phyloP scores from a whole-genome alignment of 768 basidiomycete species.

The Collybia sp. region DNA sequence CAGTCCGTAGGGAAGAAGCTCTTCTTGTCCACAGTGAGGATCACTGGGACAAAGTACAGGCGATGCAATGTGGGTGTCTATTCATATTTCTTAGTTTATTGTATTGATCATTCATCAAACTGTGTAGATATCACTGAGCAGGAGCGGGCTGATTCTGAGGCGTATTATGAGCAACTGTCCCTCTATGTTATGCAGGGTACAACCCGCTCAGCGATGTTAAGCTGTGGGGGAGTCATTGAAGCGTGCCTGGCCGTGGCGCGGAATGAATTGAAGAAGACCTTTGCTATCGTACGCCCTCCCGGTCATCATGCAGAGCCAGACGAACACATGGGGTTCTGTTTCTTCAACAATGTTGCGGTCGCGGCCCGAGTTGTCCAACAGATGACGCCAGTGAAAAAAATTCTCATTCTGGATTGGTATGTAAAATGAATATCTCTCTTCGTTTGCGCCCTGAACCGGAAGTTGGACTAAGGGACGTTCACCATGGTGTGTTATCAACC shows the following conservation, averaged over 20 bases:
- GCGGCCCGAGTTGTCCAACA: slow-evolving; percentile 81
- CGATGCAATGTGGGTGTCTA: slow-evolving; percentile 66
- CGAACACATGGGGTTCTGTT: slow-evolving; percentile 98
- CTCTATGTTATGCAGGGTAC: slow-evolving; percentile 89
- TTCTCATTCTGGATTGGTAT: slow-evolving; percentile 94
- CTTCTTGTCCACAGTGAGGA: slow-evolving; percentile 87
- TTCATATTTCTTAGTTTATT: neutral
- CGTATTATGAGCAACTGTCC: slow-evolving; percentile 87
- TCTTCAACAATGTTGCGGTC: slow-evolving; percentile 98
- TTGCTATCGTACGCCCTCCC: slow-evolving; percentile 95
- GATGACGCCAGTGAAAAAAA: slow-evolving; percentile 63
- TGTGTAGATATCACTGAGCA: slow-evolving; percentile 67
- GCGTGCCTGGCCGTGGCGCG: slow-evolving; percentile 83
- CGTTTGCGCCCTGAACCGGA: slow-evolving; percentile 2
- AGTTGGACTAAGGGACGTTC: slow-evolving; percentile 62
- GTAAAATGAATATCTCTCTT: slow-evolving; percentile 20
- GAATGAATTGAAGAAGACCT: slow-evolving; percentile 73
- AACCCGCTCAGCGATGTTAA: slow-evolving; percentile 78
- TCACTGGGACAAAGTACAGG: slow-evolving; percentile 88
- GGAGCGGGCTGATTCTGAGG: slow-evolving; percentile 68
- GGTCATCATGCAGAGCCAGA: slow-evolving; percentile 99
- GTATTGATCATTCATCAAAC: slow-evolving; percentile 3
- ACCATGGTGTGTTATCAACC: slow-evolving; percentile 54
- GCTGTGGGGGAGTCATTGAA: slow-evolving; percentile 94
- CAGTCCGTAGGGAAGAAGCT: slow-evolving; percentile 73